These are phyloP conservation scores for Misopates orontium DNA, from an alignment of 257 asterid species.

Conservation along the genomic window DNA sequence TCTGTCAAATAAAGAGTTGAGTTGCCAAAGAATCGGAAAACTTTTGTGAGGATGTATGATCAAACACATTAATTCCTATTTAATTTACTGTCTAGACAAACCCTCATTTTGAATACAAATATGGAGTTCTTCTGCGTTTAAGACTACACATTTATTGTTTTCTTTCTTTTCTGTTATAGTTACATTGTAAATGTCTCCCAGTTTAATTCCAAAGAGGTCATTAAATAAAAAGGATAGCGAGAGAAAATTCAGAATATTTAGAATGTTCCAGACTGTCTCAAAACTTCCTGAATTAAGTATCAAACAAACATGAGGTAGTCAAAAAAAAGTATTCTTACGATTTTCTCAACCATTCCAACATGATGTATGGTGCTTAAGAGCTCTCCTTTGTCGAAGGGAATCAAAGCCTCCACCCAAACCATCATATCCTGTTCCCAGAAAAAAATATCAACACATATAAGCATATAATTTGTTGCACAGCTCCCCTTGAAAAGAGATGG, in stretches of 20 bases:
- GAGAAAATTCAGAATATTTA: too few relatives aligned
- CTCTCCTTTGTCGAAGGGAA: constrained; percentile 94
- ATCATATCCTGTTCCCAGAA: constrained; percentile 60
- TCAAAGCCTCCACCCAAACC: constrained; percentile 98
- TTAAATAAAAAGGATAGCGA: too few relatives aligned
- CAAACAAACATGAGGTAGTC: background rate
- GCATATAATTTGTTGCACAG: constrained; percentile 3
- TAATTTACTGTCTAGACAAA: too few relatives aligned
- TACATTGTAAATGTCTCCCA: too few relatives aligned
- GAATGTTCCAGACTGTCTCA: background rate
- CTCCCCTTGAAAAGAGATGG: background rate
- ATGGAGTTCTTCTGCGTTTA: background rate
- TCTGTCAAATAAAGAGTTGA: too few relatives aligned
- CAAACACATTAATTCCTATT: too few relatives aligned
- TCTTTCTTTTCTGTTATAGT: too few relatives aligned
- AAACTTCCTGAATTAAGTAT: background rate
- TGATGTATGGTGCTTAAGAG: constrained; percentile 84
- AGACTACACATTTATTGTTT: background rate
- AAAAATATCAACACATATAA: constrained; percentile 16
- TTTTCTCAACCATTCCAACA: constrained; percentile 88
- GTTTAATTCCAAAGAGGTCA: too few relatives aligned
- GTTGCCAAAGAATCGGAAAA: too few relatives aligned
- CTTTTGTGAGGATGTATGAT: too few relatives aligned
- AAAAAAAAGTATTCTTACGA: constrained; percentile 49
- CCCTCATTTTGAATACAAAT: background rate